These are phyloP conservation scores for Podospora appendiculata DNA, from an alignment of 495 filamentous ascomycete genomes.

Conservation along the genomic window DNA sequence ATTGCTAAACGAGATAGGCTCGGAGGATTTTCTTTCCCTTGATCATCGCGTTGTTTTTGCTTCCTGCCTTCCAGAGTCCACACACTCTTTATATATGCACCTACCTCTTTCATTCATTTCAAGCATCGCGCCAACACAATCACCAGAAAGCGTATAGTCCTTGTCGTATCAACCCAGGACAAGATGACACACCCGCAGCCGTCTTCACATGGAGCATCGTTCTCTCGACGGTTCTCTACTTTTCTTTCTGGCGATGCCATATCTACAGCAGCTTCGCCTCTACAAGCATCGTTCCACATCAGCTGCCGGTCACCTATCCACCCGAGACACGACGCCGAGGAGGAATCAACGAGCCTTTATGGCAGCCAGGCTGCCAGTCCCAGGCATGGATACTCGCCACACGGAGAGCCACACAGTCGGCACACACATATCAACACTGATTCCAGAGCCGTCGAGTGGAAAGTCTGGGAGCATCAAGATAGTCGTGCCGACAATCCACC, in stretches of 20 bases:
- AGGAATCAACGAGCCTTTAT: not conserved
- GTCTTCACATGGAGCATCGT: not conserved
- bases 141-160: too few relatives aligned
- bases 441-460: too few relatives aligned
- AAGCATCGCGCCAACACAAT: too few relatives aligned
- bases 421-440: too few relatives aligned
- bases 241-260: conserved; percentile 12
- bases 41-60: too few relatives aligned
- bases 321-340: conserved; percentile 4
- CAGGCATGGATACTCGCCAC: too few relatives aligned
- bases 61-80: too few relatives aligned
- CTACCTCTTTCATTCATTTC: too few relatives aligned
- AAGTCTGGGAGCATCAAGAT: not conserved
- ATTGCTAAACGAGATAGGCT: too few relatives aligned
- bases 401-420: too few relatives aligned
- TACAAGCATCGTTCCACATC: conserved; percentile 11
- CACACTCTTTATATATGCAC: too few relatives aligned
- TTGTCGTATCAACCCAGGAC: not conserved
- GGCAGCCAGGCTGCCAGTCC: not conserved
- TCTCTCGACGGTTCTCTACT: conserved; percentile 4
- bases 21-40: too few relatives aligned
- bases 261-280: conserved; percentile 22
- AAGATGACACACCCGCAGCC: not conserved
- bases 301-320: conserved; percentile 21
- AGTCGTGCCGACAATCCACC: not conserved